Conservation (phyloP, 768 basidiomycete species). For the Termitomyces heimii region DNA sequence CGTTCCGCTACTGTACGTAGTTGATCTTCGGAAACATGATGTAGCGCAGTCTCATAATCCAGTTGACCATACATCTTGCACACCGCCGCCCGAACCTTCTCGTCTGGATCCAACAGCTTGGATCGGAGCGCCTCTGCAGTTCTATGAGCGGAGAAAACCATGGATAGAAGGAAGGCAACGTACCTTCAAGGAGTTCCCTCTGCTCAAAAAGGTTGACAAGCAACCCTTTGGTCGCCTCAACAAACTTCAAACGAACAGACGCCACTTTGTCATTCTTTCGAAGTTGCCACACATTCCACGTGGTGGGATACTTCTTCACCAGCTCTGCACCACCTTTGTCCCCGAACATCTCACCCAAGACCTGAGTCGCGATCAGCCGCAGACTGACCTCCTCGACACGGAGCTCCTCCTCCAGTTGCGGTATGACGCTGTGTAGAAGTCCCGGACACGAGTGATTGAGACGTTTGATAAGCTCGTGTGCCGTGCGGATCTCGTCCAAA, state of each 20-base stretch:
- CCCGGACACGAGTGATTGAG: constrained; percentile 76
- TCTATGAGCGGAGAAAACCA: background rate
- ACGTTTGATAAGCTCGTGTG: constrained; percentile 83
- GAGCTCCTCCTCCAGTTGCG: constrained; percentile 88
- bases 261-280: constrained; percentile 73
- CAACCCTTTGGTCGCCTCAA: constrained; percentile 62
- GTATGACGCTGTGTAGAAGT: constrained; percentile 85
- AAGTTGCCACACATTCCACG: constrained; percentile 82
- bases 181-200: constrained; percentile 68
- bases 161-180: constrained; percentile 12
- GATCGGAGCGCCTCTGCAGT: constrained; percentile 45
- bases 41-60: constrained; percentile 87
- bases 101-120: constrained; percentile 85
- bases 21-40: constrained; percentile 64
- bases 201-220: constrained; percentile 63
- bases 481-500: constrained; percentile 60
- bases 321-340: constrained; percentile 71
- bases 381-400: constrained; percentile 67
- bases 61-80: constrained; percentile 78
- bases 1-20: constrained; percentile 64
- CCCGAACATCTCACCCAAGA: constrained; percentile 87
- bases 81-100: constrained; percentile 80
- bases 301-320: constrained; percentile 70
- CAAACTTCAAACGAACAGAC: constrained; percentile 69
- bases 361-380: constrained; percentile 77